Evolutionary conservation across 1,139 yeast genomes (phyloP), one percentile per base, ranked within the genome.

Genomic region (Candida gigantensis): DNA sequence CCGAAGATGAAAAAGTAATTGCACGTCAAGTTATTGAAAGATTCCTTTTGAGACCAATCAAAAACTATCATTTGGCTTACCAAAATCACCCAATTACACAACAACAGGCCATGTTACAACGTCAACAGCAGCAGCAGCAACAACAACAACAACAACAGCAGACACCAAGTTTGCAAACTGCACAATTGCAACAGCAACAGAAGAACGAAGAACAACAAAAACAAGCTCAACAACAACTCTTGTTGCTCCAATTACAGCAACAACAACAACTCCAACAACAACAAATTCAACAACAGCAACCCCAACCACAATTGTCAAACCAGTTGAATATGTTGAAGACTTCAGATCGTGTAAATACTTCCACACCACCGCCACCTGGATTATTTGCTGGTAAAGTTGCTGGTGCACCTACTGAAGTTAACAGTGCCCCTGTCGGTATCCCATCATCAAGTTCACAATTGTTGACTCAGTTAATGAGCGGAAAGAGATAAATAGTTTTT

Each of bases 381-480:
- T 60, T 67, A 43, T 66, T 66, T 42, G 53, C 58, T 18, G 56
- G 53, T 4, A 50, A 36, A 35, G 44, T 35, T 37, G 40, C 40
- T 11, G 35, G 47, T 33, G 37, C 37, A 15, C 35, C 31, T 29
- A 26, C 38, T 17, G 38, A 40, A 14, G 27, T 19, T 19, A 25
- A 34, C 3, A 32, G 14, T 31, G 17, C 28, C 21, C 39, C 62
- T 12, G 30, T 25, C 11, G 45, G 50, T 20, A 49, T 46, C 40
- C 58, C 75, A 47, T 62, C 72, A 18, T 65, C 73, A 4, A 81
- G 87, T 36, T 77, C 84, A 18, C 89, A 83, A 54, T 67, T 84
- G 49, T 67, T 83, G 48, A 81, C 77, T 35, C 90, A 83, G 54
- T 67, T 83, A 52, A 79, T 83, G 76, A 79, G 80, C 46, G 86